Base-by-base conservation (phyloP, 2,329 filamentous ascomycete genomes). In the Neophaeococcomyces mojaviensis region DNA sequence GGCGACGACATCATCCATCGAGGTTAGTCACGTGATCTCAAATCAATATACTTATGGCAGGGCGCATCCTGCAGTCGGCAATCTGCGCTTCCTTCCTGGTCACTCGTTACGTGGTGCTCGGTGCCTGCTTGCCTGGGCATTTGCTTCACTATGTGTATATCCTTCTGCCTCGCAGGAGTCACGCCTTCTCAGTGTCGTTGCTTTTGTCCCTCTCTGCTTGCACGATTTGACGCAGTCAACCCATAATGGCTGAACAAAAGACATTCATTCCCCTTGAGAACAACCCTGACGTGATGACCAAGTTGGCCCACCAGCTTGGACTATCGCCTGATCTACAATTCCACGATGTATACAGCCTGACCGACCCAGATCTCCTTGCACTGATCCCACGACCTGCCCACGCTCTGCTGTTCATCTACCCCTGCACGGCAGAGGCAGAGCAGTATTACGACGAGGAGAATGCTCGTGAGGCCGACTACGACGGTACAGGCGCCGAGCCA, bases 331-430 rank as follows among this genome's bases (percentile, higher is more conserved):
- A 62, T 26, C 67, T 78, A 26, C 61, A 60, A 30, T 79, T 78
- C 59, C 66, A 76, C 57, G 76, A 79, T 55, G 58, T 78, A 50
- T 72, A 74, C 60, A 72, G 68, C 33, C 64, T 77, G 48, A 68
- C 70, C 35, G 71, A 76, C n/a, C 62, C 67, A 1, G 69, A 71
- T 24, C 59, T 74, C 19, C 62, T 77, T 34, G 61, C 68, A 12
- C 61, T 72, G 47, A 67, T 78, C 38, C 74, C 75, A 0, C 68
- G 74, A 6, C 76, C 76, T 0, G 69, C 66, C n/a, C 67, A 70
- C 51, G 75, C 74, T 6, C 59, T 79, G 6, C 67, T 79, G 41
- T 69, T 78, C 58, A 76, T 76, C 54, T 70, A 70, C 15, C 73
- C 74, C 46, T 15, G 22, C 6, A 51, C 50, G 6, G 13, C 46